Conservation (phyloP, 441 rosid genomes). For the Viola pubescens region DNA sequence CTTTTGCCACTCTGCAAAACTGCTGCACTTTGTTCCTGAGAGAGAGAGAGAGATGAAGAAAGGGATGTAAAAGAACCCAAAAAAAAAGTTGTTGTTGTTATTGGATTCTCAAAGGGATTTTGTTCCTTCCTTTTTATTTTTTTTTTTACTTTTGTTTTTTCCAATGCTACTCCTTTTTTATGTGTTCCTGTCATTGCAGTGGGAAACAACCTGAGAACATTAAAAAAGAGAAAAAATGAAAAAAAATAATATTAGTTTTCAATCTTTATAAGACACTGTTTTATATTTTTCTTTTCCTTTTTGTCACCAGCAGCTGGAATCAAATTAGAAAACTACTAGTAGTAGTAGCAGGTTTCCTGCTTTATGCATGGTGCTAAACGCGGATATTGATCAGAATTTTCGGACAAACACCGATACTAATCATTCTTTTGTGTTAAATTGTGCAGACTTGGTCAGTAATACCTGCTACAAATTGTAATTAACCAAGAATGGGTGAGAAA, state of each 20-base stretch:
- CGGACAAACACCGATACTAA: too few species aligned
- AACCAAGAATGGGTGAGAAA: neutral
- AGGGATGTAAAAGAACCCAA: constrained; percentile 11
- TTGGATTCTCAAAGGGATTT: constrained; percentile 25
- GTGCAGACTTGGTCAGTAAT: too few species aligned
- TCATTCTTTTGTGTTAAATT: too few species aligned
- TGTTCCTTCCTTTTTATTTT: constrained; percentile 19
- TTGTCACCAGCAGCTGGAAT: constrained; percentile 7
- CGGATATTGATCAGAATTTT: too few species aligned
- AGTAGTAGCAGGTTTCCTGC: constrained; percentile 1
- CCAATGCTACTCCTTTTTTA: constrained; percentile 18
- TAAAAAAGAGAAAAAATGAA: constrained; percentile 1
- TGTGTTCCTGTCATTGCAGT: constrained; percentile 37
- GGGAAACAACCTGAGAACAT: constrained; percentile 38
- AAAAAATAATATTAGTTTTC: constrained; percentile 13
- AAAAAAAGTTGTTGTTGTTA: neutral
- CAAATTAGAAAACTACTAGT: constrained; percentile 4
- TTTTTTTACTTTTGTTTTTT: constrained; percentile 15
- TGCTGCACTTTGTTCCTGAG: constrained; percentile 16
- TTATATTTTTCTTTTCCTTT: neutral
- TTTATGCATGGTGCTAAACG: too few species aligned
- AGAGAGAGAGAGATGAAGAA: constrained; percentile 12
- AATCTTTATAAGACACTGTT: constrained; percentile 6
- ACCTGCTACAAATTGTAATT: too few species aligned
- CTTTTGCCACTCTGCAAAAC: constrained; percentile 20